These are phyloP conservation scores for Avena sativa DNA, from an alignment of 176 grass and related monocot species.

Conservation along the genomic window DNA sequence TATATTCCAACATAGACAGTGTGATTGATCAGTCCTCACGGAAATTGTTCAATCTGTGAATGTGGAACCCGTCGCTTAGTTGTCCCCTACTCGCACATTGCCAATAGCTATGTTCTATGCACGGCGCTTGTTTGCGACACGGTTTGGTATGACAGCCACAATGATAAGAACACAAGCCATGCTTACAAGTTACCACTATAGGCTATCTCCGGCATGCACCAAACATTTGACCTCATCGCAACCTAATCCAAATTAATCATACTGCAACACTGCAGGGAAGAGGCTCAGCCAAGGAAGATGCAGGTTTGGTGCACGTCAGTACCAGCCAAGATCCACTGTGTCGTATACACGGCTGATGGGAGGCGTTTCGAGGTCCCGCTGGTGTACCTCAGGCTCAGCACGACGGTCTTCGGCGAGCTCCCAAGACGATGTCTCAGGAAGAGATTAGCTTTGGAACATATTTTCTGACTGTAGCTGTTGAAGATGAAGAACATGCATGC, in stretches of 20 bases:
- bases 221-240: too few species aligned
- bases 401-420: slow-evolving; percentile 45
- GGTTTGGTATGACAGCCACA: background rate
- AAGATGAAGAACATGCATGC: background rate
- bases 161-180: background rate
- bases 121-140: background rate
- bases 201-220: background rate
- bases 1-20: too few species aligned
- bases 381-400: slow-evolving; percentile 52
- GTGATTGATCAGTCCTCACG: too few species aligned
- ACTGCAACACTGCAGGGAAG: slow-evolving; percentile 31
- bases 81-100: background rate
- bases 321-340: slow-evolving; percentile 47
- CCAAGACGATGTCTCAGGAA: slow-evolving; percentile 50
- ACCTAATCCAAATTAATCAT: too few species aligned
- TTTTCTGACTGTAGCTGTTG: slow-evolving; percentile 22
- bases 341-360: slow-evolving; percentile 49
- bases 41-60: too few species aligned
- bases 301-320: slow-evolving; percentile 23
- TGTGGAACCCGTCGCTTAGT: too few species aligned
- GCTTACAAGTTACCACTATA: background rate
- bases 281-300: slow-evolving; percentile 10
- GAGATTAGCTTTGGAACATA: slow-evolving; percentile 48
- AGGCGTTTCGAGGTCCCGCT: slow-evolving; percentile 58
- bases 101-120: background rate